Evolutionary conservation across 306 rosid species (phyloP).

Genomic region (Cucurbita argyrosperma): DNA sequence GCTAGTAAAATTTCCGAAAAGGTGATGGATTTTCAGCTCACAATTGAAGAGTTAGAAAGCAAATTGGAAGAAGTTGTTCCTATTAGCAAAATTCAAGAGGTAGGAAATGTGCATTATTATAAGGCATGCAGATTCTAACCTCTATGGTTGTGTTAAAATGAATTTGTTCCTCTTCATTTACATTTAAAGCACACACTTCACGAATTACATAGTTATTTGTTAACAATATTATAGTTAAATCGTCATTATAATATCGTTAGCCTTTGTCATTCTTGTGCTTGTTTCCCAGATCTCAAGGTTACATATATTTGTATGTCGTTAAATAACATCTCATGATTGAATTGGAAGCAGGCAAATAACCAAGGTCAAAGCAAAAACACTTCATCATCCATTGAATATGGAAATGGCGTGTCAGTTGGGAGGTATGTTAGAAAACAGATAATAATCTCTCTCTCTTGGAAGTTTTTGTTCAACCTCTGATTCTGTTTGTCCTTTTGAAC

Average conservation of each 20-base stretch:
- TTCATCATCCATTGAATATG: conserved; percentile 16
- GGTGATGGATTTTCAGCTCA: conserved; percentile 61
- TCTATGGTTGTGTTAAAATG: background rate
- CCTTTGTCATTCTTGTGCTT: background rate
- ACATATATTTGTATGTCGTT: background rate
- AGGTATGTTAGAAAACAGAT: conserved; percentile 21
- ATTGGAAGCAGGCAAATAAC: conserved; percentile 21
- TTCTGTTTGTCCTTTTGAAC: background rate
- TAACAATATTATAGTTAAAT: background rate
- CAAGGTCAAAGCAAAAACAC: background rate
- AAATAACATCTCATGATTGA: background rate
- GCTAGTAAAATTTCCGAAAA: conserved; percentile 39
- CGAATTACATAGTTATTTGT: background rate
- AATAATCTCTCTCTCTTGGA: background rate
- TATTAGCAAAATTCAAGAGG: conserved; percentile 38
- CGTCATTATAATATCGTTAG: background rate
- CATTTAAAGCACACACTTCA: background rate
- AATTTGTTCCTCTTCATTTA: background rate
- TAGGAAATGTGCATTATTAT: conserved; percentile 10
- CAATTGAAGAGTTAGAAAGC: conserved; percentile 55
- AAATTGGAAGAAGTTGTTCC: conserved; percentile 45
- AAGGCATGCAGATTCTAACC: background rate
- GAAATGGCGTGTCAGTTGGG: conserved; percentile 16
- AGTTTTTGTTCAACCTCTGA: background rate
- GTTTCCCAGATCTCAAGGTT: background rate